Evolutionary conservation across 2,329 filamentous ascomycete genomes (phyloP), one percentile per base, ranked within the genome.

Genomic region (Pseudogymnoascus sp.): DNA sequence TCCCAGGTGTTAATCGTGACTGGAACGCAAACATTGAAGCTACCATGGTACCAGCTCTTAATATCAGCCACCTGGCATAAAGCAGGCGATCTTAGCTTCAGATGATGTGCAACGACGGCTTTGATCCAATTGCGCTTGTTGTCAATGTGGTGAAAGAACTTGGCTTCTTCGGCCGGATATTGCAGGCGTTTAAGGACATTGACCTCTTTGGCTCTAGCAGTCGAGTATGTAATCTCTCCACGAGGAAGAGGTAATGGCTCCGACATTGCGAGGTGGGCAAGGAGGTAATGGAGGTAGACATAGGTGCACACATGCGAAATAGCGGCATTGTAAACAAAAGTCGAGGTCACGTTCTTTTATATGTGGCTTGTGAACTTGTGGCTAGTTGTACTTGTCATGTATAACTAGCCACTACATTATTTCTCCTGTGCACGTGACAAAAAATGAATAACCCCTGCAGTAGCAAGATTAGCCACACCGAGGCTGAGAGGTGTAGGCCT

Each of bases 21-120:
- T 9, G 71, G 71, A 33, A 76, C 67, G 61, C 71, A 76, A 48
- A 74, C 67, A 63, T 76, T 77, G 63, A 75, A 76, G 62, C 67
- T 71, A 6, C 74, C 74, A 39, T 66, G 61, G 35, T 71, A 66
- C 74, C 74, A 74, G 36, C 71, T 65, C 21, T 65, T 62, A 25
- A 68, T 66, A 63, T 68, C 64, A 63, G 65, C 63, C 5, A 71
- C 17, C 55, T 61, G 63, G 60, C 68, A 71, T 7, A 35, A 60
- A 44, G 65, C 67, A 5, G 13, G 58, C 8, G 15, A 25, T 31
- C 15, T 58, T n/a, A 39, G 38, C 13, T 64, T 60, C 2, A 74
- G 65, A 66, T 74, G 71, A 62, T 68, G 66, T 29, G 70, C 64
- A 15, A 72, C 68, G 15, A 71, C 63, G 60, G 39, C 64, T 62